Conservation (phyloP, 805 yeast species). For the Maudiozyma barnettii region DNA sequence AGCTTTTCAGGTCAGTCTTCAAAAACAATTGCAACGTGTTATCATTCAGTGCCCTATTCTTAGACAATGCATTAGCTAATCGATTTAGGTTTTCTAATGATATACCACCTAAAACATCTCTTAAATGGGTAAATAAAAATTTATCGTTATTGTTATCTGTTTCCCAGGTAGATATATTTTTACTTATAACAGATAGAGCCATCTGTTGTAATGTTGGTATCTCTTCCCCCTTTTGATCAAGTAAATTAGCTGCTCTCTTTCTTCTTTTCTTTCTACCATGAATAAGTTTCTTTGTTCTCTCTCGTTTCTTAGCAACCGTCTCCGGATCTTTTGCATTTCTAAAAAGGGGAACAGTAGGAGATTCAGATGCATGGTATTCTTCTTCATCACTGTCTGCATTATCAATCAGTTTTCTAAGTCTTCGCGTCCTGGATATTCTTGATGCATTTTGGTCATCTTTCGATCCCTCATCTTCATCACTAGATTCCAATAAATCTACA, state of each 20-base stretch:
- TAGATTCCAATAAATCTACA: neutral
- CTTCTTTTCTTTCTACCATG: slow-evolving; percentile 66
- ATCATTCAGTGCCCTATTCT: slow-evolving; percentile 71
- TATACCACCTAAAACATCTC: slow-evolving; percentile 76
- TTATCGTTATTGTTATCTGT: slow-evolving; percentile 10
- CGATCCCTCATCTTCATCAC: slow-evolving; percentile 1
- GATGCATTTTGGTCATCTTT: slow-evolving; percentile 4
- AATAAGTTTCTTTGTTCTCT: slow-evolving; percentile 34
- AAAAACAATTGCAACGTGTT: slow-evolving; percentile 67
- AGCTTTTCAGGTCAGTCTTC: slow-evolving; percentile 41
- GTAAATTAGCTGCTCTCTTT: slow-evolving; percentile 72
- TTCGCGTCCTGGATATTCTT: slow-evolving; percentile 8
- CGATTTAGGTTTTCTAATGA: slow-evolving; percentile 63
- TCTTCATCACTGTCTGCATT: slow-evolving; percentile 29
- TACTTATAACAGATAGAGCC: slow-evolving; percentile 62
- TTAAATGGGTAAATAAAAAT: slow-evolving; percentile 15
- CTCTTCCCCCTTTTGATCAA: slow-evolving; percentile 56
- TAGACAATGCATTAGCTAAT: slow-evolving; percentile 66
- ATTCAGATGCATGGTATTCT: slow-evolving; percentile 12
- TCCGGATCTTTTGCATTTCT: neutral
- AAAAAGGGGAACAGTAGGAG: neutral
- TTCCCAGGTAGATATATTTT: slow-evolving; percentile 21
- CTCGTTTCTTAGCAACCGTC: slow-evolving; percentile 31
- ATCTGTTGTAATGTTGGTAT: slow-evolving; percentile 72
- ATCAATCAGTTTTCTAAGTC: slow-evolving; percentile 13